These are phyloP conservation scores for Venturiaceae sp. DNA, from an alignment of 2,329 filamentous ascomycete genomes.

Conservation along the genomic window DNA sequence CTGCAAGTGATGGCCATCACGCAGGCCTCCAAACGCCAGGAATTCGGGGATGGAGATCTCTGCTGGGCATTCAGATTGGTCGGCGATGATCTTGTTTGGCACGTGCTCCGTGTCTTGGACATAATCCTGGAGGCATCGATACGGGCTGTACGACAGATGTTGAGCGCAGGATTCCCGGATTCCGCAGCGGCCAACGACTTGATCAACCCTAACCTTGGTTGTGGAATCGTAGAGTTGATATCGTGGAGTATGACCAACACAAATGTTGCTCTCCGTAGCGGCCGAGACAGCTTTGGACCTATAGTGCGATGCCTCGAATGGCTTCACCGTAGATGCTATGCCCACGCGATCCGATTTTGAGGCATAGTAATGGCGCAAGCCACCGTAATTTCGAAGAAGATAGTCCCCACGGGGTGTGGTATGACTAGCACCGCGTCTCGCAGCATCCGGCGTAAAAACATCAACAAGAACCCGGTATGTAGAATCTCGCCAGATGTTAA, in stretches of 20 bases:
- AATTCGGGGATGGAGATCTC: slow-evolving; percentile 43
- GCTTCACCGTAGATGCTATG: not conserved
- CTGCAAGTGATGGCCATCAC: slow-evolving; percentile 35
- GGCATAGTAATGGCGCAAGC: not conserved
- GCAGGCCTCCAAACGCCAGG: slow-evolving; percentile 38
- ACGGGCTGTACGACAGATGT: not conserved
- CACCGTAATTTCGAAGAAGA: not conserved
- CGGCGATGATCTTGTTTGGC: slow-evolving; percentile 21
- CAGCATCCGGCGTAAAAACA: not conserved
- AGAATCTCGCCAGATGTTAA: slow-evolving; percentile 41
- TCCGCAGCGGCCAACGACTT: not conserved
- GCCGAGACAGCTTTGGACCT: not conserved
- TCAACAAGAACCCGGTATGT: slow-evolving; percentile 38
- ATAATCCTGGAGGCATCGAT: not conserved
- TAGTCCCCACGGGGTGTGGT: not conserved
- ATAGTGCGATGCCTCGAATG: not conserved
- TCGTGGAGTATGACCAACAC: not conserved
- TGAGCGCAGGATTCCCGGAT: not conserved
- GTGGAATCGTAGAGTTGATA: not conserved
- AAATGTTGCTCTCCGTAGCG: not conserved
- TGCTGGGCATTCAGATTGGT: slow-evolving; percentile 37
- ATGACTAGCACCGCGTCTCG: not conserved
- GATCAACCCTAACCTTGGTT: not conserved
- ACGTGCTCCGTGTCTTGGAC: not conserved
- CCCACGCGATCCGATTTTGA: not conserved